Percentiles rank a stretch among this genome's conserved stretches.
Conservation (phyloP, 768 basidiomycete species). For the Trichaptum fuscoviolaceum region DNA sequence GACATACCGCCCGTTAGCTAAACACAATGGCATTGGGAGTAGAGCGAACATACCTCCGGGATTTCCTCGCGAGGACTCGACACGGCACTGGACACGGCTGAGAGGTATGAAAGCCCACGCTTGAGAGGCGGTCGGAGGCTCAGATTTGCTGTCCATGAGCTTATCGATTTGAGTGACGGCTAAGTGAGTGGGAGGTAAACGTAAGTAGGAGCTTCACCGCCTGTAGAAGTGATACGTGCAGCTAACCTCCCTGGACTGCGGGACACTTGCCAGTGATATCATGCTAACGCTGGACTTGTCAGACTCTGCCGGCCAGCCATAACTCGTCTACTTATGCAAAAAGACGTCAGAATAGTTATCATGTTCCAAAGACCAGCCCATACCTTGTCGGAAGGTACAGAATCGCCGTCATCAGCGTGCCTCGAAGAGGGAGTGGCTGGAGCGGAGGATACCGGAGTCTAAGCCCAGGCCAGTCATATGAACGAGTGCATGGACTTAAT, state of each 20-base stretch:
- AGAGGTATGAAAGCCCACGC: neutral
- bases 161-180: neutral
- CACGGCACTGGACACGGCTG: neutral
- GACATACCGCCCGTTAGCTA: neutral
- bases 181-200: neutral
- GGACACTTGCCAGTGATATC: neutral
- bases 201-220: neutral
- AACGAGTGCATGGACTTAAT: neutral
- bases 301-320: neutral
- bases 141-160: neutral
- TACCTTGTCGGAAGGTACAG: neutral
- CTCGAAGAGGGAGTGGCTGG: neutral
- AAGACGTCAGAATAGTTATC: neutral
- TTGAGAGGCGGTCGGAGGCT: neutral
- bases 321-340: neutral
- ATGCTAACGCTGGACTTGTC: neutral
- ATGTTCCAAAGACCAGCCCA: neutral
- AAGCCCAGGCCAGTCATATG: neutral
- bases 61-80: neutral
- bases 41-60: neutral
- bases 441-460: neutral
- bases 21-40: neutral
- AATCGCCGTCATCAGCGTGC: neutral
- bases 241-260: neutral
- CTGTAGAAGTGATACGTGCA: neutral